Evolutionary conservation across 768 basidiomycete species (phyloP), one percentile per base, ranked within the genome.

Genomic region (Lanmaoa pseudosensibilis): DNA sequence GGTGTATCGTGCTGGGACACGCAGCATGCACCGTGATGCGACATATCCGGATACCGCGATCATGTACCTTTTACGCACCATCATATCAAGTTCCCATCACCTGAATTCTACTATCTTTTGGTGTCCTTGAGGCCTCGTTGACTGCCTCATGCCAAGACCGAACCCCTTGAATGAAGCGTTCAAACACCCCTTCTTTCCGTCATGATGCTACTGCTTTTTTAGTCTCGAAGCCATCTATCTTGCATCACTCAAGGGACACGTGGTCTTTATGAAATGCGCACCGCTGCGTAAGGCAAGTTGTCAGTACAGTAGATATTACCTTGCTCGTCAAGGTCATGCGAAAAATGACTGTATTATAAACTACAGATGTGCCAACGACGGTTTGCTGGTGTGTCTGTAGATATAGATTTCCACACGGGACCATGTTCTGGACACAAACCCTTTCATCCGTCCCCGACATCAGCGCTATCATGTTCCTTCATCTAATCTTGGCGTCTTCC

Each of bases 81-180:
- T 37, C 25, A n/a, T n/a, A n/a, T 19, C 1, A 33, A 38, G 41
- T 32, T 40, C 34, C 34, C 47, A 52, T 49, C 56, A 34, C 13
- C 12, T 1, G 46, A 34, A 34, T 18, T 23, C 27, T 23, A 18
- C 23, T 9, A 46, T n/a, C 12, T 50, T 61, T 41, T 30, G 41
- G 60, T 59, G 64, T 40, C 38, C 47, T 52, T 7, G 21, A 34
- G 33, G 56, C 63, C 56, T 61, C 63, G 49, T 65, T 65, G 47
- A 37, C 45, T 11, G 45, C 58, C 61, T 48, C 53, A 19, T 63
- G 53, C 41, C 21, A 33, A 13, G 30, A 32, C 40, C 27, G 16
- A 34, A 27, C 12, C 11, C 38, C 6, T 38, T 9, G 12, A 51
- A n/a, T n/a, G n/a, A n/a, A n/a, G n/a, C n/a, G n/a, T n/a, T n/a